A percentile compares a stretch with the other conserved stretches of the same genome.
Evolutionary conservation across 495 filamentous ascomycete genomes (phyloP).

Genomic region (Aspergillus panamensis): DNA sequence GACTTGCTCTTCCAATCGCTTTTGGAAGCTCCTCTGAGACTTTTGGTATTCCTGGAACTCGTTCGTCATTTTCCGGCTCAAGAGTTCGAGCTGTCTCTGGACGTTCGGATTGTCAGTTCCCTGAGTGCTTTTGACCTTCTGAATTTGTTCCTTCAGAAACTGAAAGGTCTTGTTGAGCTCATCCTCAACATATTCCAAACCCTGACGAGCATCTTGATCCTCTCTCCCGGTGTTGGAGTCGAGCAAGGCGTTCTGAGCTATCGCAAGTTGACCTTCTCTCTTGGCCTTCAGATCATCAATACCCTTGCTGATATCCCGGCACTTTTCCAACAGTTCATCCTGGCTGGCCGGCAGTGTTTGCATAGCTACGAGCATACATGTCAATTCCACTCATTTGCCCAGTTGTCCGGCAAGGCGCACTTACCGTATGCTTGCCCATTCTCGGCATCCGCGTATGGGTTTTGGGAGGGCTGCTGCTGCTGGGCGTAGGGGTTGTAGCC

Average conservation of each 20-base stretch:
- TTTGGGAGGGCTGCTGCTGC: conserved; percentile 22
- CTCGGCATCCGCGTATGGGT: background rate
- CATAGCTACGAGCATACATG: conserved; percentile 5
- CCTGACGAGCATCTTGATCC: conserved; percentile 40
- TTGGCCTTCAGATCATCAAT: conserved; percentile 49
- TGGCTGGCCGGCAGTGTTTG: conserved; percentile 45
- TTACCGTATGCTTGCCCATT: conserved; percentile 24
- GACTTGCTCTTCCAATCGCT: conserved; percentile 74
- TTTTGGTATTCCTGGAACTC: conserved; percentile 78
- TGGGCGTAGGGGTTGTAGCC: background rate
- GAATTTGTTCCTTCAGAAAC: conserved; percentile 67
- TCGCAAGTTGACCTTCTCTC: conserved; percentile 36
- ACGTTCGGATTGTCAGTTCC: conserved; percentile 68
- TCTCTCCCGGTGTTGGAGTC: conserved; percentile 46
- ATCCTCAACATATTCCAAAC: conserved; percentile 64
- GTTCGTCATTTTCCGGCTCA: conserved; percentile 72
- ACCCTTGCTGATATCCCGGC: conserved; percentile 68
- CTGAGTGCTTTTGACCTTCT: conserved; percentile 73
- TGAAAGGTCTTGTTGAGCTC: conserved; percentile 81
- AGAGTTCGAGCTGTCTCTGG: conserved; percentile 69
- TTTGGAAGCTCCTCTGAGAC: conserved; percentile 70
- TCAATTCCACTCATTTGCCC: background rate
- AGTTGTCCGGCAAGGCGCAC: background rate
- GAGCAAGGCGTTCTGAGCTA: conserved; percentile 42
- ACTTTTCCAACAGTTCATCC: conserved; percentile 77